Evolutionary conservation across 148 eudicot genomes (phyloP).

Genomic region (Agrostemma githago): DNA sequence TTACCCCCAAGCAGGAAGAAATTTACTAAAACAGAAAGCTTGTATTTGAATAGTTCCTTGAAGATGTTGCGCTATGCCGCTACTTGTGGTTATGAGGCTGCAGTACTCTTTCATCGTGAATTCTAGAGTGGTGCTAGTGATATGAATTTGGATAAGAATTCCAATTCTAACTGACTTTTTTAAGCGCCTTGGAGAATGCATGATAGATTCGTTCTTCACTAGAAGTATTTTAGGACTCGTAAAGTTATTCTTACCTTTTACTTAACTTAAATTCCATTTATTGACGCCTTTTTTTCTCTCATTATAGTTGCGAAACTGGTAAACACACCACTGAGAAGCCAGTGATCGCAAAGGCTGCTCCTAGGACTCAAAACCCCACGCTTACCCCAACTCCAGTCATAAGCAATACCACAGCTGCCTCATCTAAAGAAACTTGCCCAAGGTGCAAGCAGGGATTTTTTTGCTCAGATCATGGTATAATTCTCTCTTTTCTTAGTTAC

Average conservation of each 20-base stretch:
- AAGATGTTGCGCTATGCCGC: neutral
- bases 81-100: neutral
- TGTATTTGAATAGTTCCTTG: too few relatives aligned
- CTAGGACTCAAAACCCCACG: slow-evolving; percentile 30
- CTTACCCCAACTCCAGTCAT: slow-evolving; percentile 26
- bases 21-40: too few relatives aligned
- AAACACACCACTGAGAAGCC: slow-evolving; percentile 93
- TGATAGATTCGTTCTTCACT: neutral
- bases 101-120: neutral
- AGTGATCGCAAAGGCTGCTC: slow-evolving; percentile 44
- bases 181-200: neutral
- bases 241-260: neutral
- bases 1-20: neutral
- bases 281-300: neutral
- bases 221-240: neutral
- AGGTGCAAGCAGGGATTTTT: slow-evolving; percentile 94
- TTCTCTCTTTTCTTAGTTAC: slow-evolving; percentile 8
- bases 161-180: neutral
- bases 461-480: slow-evolving; percentile 87
- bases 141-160: too few relatives aligned
- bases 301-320: slow-evolving; percentile 74
- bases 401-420: slow-evolving; percentile 32
- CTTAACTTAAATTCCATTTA: slow-evolving; percentile 1
- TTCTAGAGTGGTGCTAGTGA: neutral
- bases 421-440: slow-evolving; percentile 60